Conservation (phyloP, 2,329 filamentous ascomycete species). For the Exophiala mesophila region DNA sequence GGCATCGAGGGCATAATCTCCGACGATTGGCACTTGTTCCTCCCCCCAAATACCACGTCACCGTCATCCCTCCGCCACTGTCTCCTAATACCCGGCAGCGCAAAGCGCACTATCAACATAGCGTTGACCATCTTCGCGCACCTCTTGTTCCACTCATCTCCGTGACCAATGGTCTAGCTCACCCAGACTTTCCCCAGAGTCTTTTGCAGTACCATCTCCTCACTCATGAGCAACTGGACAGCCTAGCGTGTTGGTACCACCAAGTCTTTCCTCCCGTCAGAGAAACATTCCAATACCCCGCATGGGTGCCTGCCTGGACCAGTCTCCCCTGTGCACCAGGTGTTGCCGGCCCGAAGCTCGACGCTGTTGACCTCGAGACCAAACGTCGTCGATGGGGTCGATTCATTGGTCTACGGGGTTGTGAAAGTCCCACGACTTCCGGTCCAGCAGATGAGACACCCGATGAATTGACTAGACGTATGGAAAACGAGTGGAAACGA, state of each 20-base stretch:
- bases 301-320: conserved; percentile 21
- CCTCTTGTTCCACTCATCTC: conserved; percentile 36
- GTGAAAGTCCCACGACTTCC: conserved; percentile 29
- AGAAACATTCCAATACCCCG: conserved; percentile 34
- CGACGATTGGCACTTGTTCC: background rate
- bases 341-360: conserved; percentile 13
- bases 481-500: conserved; percentile 31
- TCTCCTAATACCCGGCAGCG: conserved; percentile 9
- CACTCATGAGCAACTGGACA: conserved; percentile 37
- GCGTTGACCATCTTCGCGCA: conserved; percentile 30
- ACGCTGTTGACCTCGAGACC: conserved; percentile 30
- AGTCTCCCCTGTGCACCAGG: background rate
- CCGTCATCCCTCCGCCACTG: conserved; percentile 2
- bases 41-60: conserved; percentile 16
- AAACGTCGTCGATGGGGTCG: conserved; percentile 39
- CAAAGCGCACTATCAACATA: conserved; percentile 8
- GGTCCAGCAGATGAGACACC: conserved; percentile 10
- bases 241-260: conserved; percentile 40
- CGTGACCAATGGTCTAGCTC: conserved; percentile 32
- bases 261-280: conserved; percentile 35
- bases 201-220: conserved; percentile 40
- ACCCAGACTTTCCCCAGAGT: conserved; percentile 36
- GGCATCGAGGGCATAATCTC: conserved; percentile 2
- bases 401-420: conserved; percentile 40
- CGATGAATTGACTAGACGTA: conserved; percentile 20